A percentile compares a stretch with the other conserved stretches of the same genome.
Evolutionary conservation across 2,329 filamentous ascomycete genomes (phyloP).

Genomic region (Diaporthe citriasiana): DNA sequence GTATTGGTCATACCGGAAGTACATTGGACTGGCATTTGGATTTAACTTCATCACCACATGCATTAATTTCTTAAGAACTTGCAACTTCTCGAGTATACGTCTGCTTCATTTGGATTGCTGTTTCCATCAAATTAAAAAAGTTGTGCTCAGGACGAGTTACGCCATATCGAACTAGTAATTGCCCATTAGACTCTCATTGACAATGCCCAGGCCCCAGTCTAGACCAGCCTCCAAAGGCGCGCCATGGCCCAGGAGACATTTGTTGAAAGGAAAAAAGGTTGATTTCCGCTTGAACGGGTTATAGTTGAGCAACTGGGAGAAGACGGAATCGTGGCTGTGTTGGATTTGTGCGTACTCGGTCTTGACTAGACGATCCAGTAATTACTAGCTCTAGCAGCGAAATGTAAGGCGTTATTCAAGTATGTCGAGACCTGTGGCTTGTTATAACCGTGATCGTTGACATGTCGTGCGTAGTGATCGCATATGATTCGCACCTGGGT

Average conservation of each 20-base stretch:
- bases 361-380: no score
- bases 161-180: neutral
- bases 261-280: neutral
- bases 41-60: no score
- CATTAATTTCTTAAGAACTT: no score
- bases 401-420: neutral
- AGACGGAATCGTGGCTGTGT: neutral
- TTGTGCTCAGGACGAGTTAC: neutral
- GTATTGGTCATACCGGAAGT: no score
- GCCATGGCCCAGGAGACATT: no score
- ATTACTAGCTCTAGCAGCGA: neutral
- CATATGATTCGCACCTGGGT: neutral
- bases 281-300: neutral
- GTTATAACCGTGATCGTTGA: neutral
- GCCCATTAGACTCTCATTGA: neutral
- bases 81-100: neutral
- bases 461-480: neutral
- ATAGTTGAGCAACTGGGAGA: neutral
- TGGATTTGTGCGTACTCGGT: neutral
- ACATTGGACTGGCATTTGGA: no score
- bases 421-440: neutral
- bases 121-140: neutral
- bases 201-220: no score
- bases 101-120: neutral
- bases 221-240: neutral